Percentiles rank a stretch among this genome's conserved stretches.
phyloP scores from a whole-genome alignment of 768 basidiomycete genomes.

The Coprinellus aureogranulatus region DNA sequence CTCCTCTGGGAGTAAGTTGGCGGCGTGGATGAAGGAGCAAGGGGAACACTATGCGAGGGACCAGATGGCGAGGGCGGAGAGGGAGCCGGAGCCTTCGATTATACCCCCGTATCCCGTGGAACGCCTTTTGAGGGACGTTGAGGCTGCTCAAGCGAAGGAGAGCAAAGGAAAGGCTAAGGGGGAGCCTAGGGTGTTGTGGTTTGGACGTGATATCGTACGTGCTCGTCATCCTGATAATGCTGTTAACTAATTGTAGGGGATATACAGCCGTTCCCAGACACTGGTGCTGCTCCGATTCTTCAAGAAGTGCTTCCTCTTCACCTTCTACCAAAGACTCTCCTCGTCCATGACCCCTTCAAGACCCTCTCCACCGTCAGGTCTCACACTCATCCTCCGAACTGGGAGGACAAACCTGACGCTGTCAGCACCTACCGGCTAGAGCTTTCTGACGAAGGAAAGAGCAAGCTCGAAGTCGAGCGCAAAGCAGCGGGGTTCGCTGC shows the following conservation, averaged over 20 bases:
- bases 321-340: conserved; percentile 38
- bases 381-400: background rate
- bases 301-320: conserved; percentile 32
- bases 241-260: too few relatives aligned
- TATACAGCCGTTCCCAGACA: background rate
- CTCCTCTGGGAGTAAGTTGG: conserved; percentile 35
- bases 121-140: conserved; percentile 17
- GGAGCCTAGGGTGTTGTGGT: too few relatives aligned
- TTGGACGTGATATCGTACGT: too few relatives aligned
- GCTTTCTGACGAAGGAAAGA: conserved; percentile 1
- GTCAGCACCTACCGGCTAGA: conserved; percentile 2
- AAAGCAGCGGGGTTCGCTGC: background rate
- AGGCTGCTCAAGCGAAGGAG: background rate
- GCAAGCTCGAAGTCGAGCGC: background rate
- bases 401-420: background rate
- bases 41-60: conserved; percentile 33
- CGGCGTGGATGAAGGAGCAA: conserved; percentile 32
- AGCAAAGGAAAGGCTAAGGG: too few relatives aligned
- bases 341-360: conserved; percentile 44
- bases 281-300: conserved; percentile 13
- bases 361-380: conserved; percentile 21
- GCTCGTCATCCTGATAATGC: too few relatives aligned
- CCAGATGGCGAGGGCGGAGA: conserved; percentile 32
- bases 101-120: conserved; percentile 28
- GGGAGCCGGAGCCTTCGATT: conserved; percentile 32